Percentiles rank a stretch among this genome's conserved stretches.
Evolutionary conservation across 73 alveolate genomes (phyloP).

Genomic region (Durusdinium trenchii): DNA sequence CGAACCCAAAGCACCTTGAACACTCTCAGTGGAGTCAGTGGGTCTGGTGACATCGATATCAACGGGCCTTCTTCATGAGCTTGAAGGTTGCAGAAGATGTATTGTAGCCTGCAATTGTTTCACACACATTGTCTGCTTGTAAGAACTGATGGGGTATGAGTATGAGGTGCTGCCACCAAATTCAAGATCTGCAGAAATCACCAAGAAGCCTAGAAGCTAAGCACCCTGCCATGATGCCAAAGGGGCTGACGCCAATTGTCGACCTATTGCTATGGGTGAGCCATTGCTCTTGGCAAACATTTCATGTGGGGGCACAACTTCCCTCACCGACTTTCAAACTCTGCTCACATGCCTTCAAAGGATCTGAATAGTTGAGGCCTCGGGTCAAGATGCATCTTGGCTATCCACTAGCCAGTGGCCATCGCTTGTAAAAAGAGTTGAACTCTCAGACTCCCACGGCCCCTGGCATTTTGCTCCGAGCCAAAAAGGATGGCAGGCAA

Average conservation of each 20-base stretch:
- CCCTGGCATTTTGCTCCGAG: slow-evolving; percentile 85
- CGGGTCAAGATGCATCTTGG: neutral
- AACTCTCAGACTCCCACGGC: slow-evolving; percentile 44
- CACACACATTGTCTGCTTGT: neutral
- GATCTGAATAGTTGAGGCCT: slow-evolving; percentile 84
- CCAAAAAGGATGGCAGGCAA: slow-evolving; percentile 93
- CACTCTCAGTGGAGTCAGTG: neutral
- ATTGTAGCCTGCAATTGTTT: slow-evolving; percentile 62
- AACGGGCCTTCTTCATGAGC: slow-evolving; percentile 89
- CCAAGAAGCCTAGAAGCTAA: neutral
- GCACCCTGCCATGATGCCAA: slow-evolving; percentile 76
- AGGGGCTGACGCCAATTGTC: slow-evolving; percentile 93
- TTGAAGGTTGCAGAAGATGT: slow-evolving; percentile 70
- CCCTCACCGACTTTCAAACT: neutral
- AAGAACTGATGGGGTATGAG: too few species aligned
- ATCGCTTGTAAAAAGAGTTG: neutral
- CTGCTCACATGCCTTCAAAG: slow-evolving; percentile 28
- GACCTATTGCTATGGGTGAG: neutral
- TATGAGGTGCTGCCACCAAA: too few species aligned
- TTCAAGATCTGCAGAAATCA: too few species aligned
- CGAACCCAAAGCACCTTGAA: slow-evolving; percentile 87
- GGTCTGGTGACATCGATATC: too few species aligned
- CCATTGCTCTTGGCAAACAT: neutral
- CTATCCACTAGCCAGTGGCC: neutral
- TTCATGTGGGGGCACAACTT: neutral